phyloP scores from a whole-genome alignment of 345 rosid genomes.

The thale cress (Arabidopsis thaliana) region TAIR10.1 NC_003075.7:15309501-15310000 shows the following conservation, averaged over 20 bases:
- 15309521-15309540: constrained; percentile 29
- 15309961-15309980: constrained; percentile 88
- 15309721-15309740: constrained; percentile 35
- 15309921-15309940: constrained; percentile 75
- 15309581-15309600: constrained; percentile 22
- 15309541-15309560: constrained; percentile 19
- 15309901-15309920: constrained; percentile 85
- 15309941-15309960: constrained; percentile 91
- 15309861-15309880: constrained; percentile 12
- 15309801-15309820: constrained; percentile 43
- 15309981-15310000: constrained; percentile 68
- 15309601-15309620: constrained; percentile 24
- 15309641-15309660: constrained; percentile 43
- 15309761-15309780: constrained; percentile 44
- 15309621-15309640: constrained; percentile 30
- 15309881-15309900: constrained; percentile 63
- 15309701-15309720: constrained; percentile 39
- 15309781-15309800: constrained; percentile 45
- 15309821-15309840: constrained; percentile 19
- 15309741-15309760: constrained; percentile 31
- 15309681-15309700: constrained; percentile 44
- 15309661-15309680: constrained; percentile 47
- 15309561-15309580: neutral
- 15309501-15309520: constrained; percentile 33
- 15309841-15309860: constrained; percentile 40